Evolutionary conservation across 169 alveolate genomes (phyloP).

Genomic region (Plasmodium ovale): DNA sequence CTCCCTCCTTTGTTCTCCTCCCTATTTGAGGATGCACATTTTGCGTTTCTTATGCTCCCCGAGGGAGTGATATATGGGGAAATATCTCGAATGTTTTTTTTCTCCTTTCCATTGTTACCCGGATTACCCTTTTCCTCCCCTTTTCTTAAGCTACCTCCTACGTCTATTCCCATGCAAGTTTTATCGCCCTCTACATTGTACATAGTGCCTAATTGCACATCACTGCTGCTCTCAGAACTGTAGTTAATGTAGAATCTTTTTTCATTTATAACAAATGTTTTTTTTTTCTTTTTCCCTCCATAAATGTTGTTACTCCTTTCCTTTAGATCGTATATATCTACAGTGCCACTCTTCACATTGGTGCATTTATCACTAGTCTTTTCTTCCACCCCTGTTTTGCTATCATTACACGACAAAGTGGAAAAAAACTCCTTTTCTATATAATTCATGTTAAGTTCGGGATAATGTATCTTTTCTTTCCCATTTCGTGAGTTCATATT

Average conservation of each 20-base stretch:
- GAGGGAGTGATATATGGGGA: too few species aligned
- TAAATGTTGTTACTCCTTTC: background rate
- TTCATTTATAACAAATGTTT: constrained; percentile 5
- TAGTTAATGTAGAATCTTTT: constrained; percentile 51
- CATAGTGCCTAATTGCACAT: too few species aligned
- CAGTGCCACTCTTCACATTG: background rate
- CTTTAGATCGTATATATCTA: constrained; percentile 19
- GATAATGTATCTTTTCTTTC: background rate
- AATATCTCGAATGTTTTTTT: too few species aligned
- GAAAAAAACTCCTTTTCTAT: constrained; percentile 39
- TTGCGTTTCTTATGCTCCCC: too few species aligned
- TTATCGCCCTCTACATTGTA: too few species aligned
- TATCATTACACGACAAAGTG: background rate
- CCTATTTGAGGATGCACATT: too few species aligned
- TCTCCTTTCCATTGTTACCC: too few species aligned
- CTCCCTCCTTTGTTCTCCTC: too few species aligned
- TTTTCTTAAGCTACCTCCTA: too few species aligned
- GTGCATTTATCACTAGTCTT: background rate
- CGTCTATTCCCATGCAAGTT: too few species aligned
- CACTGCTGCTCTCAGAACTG: constrained; percentile 18
- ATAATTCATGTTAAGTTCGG: constrained; percentile 28
- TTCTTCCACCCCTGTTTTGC: background rate
- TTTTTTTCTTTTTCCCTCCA: constrained; percentile 1
- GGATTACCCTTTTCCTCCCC: too few species aligned
- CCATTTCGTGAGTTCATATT: background rate